Conservation (phyloP, 352 stramenopile genomes). For the Phytophthora pini region DNA sequence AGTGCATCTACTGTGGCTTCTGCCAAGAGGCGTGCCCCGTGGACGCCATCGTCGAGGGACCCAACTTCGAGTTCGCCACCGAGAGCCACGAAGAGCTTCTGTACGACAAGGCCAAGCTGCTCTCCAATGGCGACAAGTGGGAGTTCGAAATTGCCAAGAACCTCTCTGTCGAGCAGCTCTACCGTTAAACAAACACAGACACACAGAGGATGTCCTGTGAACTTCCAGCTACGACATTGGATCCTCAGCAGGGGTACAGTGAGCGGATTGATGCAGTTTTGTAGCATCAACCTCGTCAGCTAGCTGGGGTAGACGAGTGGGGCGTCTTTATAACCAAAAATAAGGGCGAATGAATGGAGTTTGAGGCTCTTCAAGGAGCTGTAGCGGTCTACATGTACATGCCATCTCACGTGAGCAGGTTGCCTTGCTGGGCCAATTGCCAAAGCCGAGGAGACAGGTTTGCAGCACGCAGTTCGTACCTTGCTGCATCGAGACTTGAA, state of each 20-base stretch:
- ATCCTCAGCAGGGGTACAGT: not conserved
- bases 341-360: constrained; percentile 44
- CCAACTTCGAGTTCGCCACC: constrained; percentile 99
- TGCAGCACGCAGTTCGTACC: too few relatives aligned
- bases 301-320: constrained; percentile 17
- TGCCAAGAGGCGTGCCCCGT: constrained; percentile 97
- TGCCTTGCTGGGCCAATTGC: too few relatives aligned
- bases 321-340: constrained; percentile 40
- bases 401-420: too few relatives aligned
- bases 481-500: too few relatives aligned
- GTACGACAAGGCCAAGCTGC: constrained; percentile 99
- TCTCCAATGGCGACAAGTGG: constrained; percentile 99
- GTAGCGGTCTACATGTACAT: not conserved
- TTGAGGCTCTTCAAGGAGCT: constrained; percentile 17
- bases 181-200: constrained; percentile 89
- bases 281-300: constrained; percentile 14
- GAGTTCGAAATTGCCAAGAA: constrained; percentile 99
- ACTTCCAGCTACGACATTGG: not conserved
- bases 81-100: constrained; percentile 99
- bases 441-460: too few relatives aligned
- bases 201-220: constrained; percentile 8
- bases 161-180: constrained; percentile 98
- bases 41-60: constrained; percentile 99
- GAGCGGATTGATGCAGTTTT: constrained; percentile 10
- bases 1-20: constrained; percentile 99